Evolutionary conservation across 1,284 basidiomycete species (phyloP), one percentile per base, ranked within the genome.

Genomic region (Puccinia polysora): DNA sequence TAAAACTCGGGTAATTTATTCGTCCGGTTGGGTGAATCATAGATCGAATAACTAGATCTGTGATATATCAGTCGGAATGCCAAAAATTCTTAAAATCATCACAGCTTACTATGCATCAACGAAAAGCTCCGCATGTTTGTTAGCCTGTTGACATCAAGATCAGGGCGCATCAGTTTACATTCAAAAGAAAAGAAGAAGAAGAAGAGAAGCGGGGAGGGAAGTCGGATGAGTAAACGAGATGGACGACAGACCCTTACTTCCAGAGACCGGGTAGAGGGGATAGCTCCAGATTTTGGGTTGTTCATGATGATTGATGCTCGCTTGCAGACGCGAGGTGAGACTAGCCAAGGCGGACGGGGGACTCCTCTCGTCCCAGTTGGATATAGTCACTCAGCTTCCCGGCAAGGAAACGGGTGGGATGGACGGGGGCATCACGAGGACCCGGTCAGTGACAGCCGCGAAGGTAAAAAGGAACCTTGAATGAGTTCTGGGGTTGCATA

Each of bases 11-110:
- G 55, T 25, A 69, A n/a, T n/a, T 59, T 58, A 30, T 18, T 59
- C 6, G 25, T 36, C 18, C 65, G 18, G 15, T 38, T 49, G 12
- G 40, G 15, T 2, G 65, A 69, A 45, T 69, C 65, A 56, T 69
- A 69, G 36, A 49, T 43, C 20, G 53, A 45, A 56, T 69, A 69
- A 49, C 65, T 69, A 14, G 47, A 53, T 65, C 47, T 64, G 28
- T 50, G 45, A 30, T n/a, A 18, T 43, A 18, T 60, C 58, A 60
- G 58, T 30, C 40, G 45, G 58, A 43, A 43, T 3, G 38, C 45
- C 58, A 43, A 43, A 14, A 43, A n/a, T n/a, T n/a, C n/a, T n/a
- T n/a, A 45, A 45, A 45, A 10, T 23, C 4, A 55, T 36, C 30
- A 50, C 6, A 43, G 38, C 50, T 40, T 15, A 67, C 65, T 67